Base-by-base conservation (phyloP, 805 yeast genomes). In the Kodamaea sagamina region DNA sequence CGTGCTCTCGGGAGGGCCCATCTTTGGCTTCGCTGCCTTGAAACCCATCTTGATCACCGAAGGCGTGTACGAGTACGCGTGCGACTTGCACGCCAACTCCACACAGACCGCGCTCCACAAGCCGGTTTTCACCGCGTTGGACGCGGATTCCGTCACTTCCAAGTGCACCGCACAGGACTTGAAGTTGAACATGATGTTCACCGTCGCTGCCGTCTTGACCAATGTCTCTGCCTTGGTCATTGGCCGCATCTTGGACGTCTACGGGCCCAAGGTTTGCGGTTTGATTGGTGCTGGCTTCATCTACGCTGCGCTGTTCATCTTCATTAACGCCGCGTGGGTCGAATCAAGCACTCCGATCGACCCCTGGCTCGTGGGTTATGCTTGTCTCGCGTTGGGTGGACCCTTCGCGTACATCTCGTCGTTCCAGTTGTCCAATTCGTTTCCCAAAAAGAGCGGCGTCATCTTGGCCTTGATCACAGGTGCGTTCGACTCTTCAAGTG, bases 1-100 rank as follows among this genome's bases (percentile, higher is more conserved):
- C 66, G 67, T 90, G 10, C 71, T 88, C 28, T 89, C 96, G 0
- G 97, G 96, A 0, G 98, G 97, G 4, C 89, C 95, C 1, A 82
- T 90, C 10, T 90, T 90, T 72, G 98, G 98, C 3, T 90, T 90
- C 68, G 97, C 97, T 17, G 97, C 98, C 3, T 68, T 90, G 42
- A 92, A 92, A 58, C 95, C 95, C 4, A 79, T 90, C 8, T 66
- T 92, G 34, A 75, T 89, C 13, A 61, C 72, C 7, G 90, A 92
- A 58, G 89, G 92, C 3, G 84, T 90, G 3, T 92, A 90, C 55
- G 62, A 73, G 17, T 77, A 81, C 1, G 57, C 69, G 6, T 90
- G 97, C 59, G 58, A 68, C 3, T 57, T 61, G 1, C 36, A 50
- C 10, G 55, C 50, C 13, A 29, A 29, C 11, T 17, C 34, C 15